These are phyloP conservation scores for Oryza brachyantha DNA, from an alignment of 176 grass and related monocot genomes.

Conservation along the genomic window DNA sequence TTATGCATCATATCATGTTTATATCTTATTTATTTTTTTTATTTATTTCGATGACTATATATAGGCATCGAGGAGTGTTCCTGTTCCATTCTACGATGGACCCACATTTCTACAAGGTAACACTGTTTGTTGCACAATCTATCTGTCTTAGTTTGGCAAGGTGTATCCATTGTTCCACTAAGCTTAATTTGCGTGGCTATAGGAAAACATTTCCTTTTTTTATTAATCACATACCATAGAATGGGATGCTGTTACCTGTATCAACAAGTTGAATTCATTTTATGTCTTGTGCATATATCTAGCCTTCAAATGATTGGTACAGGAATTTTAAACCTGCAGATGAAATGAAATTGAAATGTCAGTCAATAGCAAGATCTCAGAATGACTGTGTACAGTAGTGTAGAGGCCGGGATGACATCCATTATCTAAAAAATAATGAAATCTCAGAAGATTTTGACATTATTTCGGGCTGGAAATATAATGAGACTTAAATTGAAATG, in stretches of 20 bases:
- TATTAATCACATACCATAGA: not conserved
- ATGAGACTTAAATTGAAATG: not conserved
- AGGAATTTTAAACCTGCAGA: not conserved
- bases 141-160: too few species aligned
- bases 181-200: not conserved
- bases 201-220: not conserved
- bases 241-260: not conserved
- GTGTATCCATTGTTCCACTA: not conserved
- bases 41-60: conserved; percentile 4
- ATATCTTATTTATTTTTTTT: conserved; percentile 16
- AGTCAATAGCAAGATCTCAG: too few species aligned
- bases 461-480: not conserved
- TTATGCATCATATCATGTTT: not conserved
- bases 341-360: not conserved
- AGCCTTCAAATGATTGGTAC: not conserved
- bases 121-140: not conserved
- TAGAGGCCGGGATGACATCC: too few species aligned
- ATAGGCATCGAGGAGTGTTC: conserved; percentile 65
- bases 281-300: not conserved
- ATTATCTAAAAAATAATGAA: too few species aligned
- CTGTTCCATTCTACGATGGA: conserved; percentile 61
- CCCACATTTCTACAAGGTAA: conserved; percentile 65
- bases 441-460: conserved; percentile 11
- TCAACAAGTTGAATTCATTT: not conserved
- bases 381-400: too few species aligned